A percentile compares a stretch with the other conserved stretches of the same genome.
Evolutionary conservation across 2,329 filamentous ascomycete genomes (phyloP).

Genomic region (Fusarium nisikadoi): DNA sequence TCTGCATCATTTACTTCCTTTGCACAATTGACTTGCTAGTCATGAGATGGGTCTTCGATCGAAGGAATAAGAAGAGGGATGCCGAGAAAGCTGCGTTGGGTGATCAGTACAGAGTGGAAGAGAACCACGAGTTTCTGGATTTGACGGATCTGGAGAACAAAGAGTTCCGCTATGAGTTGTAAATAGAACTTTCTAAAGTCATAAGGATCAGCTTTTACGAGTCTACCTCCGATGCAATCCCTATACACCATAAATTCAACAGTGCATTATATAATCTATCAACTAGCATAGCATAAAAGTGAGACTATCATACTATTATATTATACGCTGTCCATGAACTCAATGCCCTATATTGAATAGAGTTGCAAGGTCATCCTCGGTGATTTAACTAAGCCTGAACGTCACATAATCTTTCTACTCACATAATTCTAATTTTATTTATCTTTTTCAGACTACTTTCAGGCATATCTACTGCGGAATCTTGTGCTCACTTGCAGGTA

Average conservation of each 20-base stretch:
- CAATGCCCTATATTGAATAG: fast-evolving
- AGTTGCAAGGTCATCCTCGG: too few species aligned
- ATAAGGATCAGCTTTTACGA: fast-evolving
- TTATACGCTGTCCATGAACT: fast-evolving
- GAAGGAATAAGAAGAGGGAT: constrained; percentile 26
- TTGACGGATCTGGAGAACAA: constrained; percentile 25
- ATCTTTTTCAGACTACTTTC: neutral
- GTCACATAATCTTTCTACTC: neutral
- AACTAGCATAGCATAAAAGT: fast-evolving
- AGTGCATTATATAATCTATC: neutral
- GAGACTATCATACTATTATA: too few species aligned
- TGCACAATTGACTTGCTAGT: constrained; percentile 30
- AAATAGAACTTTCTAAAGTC: neutral
- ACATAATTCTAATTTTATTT: neutral
- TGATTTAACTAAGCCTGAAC: neutral
- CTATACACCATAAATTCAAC: fast-evolving
- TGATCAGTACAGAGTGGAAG: neutral
- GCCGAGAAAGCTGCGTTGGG: constrained; percentile 3
- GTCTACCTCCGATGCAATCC: fast-evolving
- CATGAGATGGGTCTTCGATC: constrained; percentile 32
- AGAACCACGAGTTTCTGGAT: constrained; percentile 37
- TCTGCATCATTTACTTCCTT: constrained; percentile 38
- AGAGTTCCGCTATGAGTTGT: neutral
- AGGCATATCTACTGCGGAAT: constrained; percentile 11
- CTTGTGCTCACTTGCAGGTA: constrained; percentile 34